phyloP scores from a whole-genome alignment of 75 land plant species.

The Pinus tabuliformis region DNA sequence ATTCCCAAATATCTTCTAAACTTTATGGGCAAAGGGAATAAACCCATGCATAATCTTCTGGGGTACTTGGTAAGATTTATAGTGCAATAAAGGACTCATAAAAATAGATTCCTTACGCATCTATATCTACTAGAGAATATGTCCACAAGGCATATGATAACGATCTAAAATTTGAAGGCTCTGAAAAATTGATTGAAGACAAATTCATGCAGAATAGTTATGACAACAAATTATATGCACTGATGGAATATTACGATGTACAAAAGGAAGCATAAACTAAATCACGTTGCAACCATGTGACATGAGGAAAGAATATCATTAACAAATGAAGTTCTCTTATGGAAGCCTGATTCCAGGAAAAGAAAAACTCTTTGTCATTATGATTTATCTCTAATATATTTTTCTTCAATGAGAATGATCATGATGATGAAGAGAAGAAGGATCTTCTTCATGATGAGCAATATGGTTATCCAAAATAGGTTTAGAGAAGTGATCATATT shows the following conservation, averaged over 20 bases:
- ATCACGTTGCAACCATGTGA: no score
- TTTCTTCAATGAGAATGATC: no score
- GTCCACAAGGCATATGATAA: constrained; percentile 41
- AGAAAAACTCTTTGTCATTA: no score
- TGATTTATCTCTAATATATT: no score
- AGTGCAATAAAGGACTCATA: constrained; percentile 41
- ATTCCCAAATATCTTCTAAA: constrained; percentile 81
- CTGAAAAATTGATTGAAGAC: constrained; percentile 39
- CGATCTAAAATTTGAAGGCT: constrained; percentile 64
- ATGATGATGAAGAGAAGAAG: no score
- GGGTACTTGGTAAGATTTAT: constrained; percentile 76
- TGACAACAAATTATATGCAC: constrained; percentile 35
- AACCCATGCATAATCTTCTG: constrained; percentile 54
- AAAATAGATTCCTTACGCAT: background rate
- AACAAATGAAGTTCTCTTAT: no score
- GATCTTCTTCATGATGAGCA: no score
- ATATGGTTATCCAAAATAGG: no score
- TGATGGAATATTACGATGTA: constrained; percentile 77
- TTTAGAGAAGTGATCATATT: no score
- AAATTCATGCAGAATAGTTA: constrained; percentile 45
- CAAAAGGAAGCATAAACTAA: constrained; percentile 61
- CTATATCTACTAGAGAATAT: constrained; percentile 17
- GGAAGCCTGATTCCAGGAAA: no score
- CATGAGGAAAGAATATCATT: no score
- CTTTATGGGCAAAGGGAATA: constrained; percentile 83